Conservation (phyloP, 306 rosid species). For the Prosopis cineraria region DNA sequence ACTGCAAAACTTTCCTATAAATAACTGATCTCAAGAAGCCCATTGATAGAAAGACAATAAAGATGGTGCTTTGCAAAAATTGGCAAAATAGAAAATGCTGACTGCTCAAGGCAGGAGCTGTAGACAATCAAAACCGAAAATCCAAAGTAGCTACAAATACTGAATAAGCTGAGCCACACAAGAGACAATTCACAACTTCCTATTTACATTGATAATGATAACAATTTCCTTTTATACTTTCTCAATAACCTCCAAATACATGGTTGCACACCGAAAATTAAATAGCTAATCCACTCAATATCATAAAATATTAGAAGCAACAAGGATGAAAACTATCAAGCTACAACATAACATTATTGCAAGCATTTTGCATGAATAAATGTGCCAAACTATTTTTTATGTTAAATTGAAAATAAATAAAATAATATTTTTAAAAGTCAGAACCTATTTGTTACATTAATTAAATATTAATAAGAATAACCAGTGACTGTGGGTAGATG, state of each 20-base stretch:
- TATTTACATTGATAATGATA: constrained; percentile 4
- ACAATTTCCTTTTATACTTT: background rate
- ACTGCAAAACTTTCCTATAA: constrained; percentile 51
- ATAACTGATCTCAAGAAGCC: constrained; percentile 32
- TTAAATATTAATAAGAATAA: background rate
- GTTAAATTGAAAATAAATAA: background rate
- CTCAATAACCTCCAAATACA: constrained; percentile 15
- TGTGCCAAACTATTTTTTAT: background rate
- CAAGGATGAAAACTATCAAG: background rate
- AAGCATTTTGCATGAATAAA: background rate
- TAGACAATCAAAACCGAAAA: constrained; percentile 3
- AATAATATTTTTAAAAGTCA: background rate
- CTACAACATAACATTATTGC: background rate
- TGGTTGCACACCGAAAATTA: constrained; percentile 6
- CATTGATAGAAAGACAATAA: constrained; percentile 13
- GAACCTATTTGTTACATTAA: background rate
- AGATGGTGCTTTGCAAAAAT: background rate
- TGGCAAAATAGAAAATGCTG: background rate
- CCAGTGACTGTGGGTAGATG: background rate
- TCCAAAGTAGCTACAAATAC: constrained; percentile 6
- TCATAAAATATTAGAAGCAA: constrained; percentile 19
- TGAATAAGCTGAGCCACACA: constrained; percentile 17
- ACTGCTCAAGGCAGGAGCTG: background rate
- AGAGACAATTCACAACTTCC: constrained; percentile 18
- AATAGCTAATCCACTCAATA: background rate